phyloP scores from a whole-genome alignment of 2,329 filamentous ascomycete species.

The Aspergillus thermomutatus region DNA sequence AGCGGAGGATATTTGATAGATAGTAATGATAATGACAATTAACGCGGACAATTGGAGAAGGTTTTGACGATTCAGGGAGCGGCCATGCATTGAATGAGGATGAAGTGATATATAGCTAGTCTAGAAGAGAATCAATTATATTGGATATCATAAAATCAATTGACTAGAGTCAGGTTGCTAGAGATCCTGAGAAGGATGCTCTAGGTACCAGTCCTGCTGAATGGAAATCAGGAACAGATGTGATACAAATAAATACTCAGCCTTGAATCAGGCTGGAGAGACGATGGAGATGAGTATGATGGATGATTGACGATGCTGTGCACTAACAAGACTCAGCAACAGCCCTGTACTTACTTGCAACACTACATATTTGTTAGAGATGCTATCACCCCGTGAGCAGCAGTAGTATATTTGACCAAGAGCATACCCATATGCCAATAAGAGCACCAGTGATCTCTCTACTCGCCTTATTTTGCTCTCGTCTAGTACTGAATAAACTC shows the following conservation, averaged over 20 bases:
- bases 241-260: constrained; percentile 17
- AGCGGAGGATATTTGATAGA: background rate
- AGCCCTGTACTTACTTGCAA: background rate
- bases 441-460: background rate
- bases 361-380: background rate
- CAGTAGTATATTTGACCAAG: background rate
- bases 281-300: background rate
- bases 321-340: background rate
- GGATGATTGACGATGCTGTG: background rate
- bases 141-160: background rate
- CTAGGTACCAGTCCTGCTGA: background rate
- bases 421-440: background rate
- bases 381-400: background rate
- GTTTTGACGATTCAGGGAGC: background rate
- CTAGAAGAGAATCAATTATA: background rate
- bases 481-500: background rate
- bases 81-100: too few relatives aligned
- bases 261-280: background rate
- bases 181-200: background rate
- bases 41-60: background rate
- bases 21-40: background rate
- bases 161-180: background rate
- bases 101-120: background rate
- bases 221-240: constrained; percentile 4
- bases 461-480: background rate